phyloP scores from a whole-genome alignment of 164 flowering plant species.

The Stephania yunnanensis region DNA sequence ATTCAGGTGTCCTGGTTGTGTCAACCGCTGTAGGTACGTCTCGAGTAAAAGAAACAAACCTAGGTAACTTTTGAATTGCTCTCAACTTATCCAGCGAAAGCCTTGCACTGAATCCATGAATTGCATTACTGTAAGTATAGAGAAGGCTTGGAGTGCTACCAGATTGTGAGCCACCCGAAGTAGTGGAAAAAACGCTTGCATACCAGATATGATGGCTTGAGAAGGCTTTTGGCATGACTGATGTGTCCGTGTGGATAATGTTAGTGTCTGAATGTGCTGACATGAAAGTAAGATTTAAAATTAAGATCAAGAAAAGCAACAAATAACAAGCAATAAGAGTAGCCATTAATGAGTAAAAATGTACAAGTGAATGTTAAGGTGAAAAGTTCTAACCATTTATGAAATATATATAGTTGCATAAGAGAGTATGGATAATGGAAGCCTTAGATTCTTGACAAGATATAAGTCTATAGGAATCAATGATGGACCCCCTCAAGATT shows the following conservation, averaged over 20 bases:
- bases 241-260: constrained; percentile 56
- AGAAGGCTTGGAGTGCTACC: constrained; percentile 8
- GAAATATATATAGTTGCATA: too few relatives aligned
- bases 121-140: constrained; percentile 34
- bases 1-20: constrained; percentile 46
- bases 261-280: constrained; percentile 15
- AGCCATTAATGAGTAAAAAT: too few relatives aligned
- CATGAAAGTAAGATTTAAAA: not conserved
- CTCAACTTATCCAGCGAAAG: constrained; percentile 31
- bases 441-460: too few relatives aligned
- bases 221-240: constrained; percentile 41
- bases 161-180: not conserved
- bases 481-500: too few relatives aligned
- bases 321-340: not conserved
- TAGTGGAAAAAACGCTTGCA: constrained; percentile 18
- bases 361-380: too few relatives aligned
- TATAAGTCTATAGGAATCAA: too few relatives aligned
- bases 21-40: constrained; percentile 27
- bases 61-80: constrained; percentile 22
- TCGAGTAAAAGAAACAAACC: constrained; percentile 28
- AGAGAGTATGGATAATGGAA: too few relatives aligned
- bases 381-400: too few relatives aligned
- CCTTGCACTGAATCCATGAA: constrained; percentile 49
- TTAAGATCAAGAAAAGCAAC: not conserved
- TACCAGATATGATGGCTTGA: constrained; percentile 44